These are phyloP conservation scores for Suhomyces sp. DNA, from an alignment of 805 yeast genomes.

Conservation along the genomic window DNA sequence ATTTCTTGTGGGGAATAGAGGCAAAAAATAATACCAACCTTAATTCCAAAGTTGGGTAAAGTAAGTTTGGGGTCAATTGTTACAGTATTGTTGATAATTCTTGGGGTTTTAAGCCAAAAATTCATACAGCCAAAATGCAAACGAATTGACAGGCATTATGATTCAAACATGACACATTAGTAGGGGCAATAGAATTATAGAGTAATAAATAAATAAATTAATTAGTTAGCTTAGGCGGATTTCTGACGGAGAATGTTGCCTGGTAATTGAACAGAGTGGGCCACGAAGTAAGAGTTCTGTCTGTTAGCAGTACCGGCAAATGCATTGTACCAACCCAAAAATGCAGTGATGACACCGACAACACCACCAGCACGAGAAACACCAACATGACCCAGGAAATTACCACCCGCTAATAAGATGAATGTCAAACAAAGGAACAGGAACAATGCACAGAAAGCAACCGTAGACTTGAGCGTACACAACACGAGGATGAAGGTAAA, in stretches of 20 bases:
- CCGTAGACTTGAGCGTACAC: conserved; percentile 39
- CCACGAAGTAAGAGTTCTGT: conserved; percentile 37
- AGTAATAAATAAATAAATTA: conserved; percentile 3
- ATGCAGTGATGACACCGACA: conserved; percentile 40
- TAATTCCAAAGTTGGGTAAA: too few species aligned
- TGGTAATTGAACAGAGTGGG: conserved; percentile 26
- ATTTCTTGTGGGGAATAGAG: too few species aligned
- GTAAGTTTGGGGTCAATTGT: too few species aligned
- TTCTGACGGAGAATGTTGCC: conserved; percentile 1
- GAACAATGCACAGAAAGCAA: conserved; percentile 35
- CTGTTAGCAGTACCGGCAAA: conserved; percentile 38
- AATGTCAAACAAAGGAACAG: conserved; percentile 33
- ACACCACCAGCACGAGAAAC: conserved; percentile 42
- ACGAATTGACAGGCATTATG: too few species aligned
- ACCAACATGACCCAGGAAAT: conserved; percentile 24
- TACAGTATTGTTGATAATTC: too few species aligned
- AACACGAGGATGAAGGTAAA: conserved; percentile 38
- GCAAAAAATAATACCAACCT: too few species aligned
- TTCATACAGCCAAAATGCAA: too few species aligned
- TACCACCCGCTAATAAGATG: conserved; percentile 36
- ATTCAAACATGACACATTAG: too few species aligned
- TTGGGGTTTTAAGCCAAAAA: too few species aligned
- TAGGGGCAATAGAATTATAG: too few species aligned
- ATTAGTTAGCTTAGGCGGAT: background rate
- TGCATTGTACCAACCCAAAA: conserved; percentile 42